phyloP scores from a whole-genome alignment of 2,329 filamentous ascomycete genomes.

The Diaporthe amygdali region DNA sequence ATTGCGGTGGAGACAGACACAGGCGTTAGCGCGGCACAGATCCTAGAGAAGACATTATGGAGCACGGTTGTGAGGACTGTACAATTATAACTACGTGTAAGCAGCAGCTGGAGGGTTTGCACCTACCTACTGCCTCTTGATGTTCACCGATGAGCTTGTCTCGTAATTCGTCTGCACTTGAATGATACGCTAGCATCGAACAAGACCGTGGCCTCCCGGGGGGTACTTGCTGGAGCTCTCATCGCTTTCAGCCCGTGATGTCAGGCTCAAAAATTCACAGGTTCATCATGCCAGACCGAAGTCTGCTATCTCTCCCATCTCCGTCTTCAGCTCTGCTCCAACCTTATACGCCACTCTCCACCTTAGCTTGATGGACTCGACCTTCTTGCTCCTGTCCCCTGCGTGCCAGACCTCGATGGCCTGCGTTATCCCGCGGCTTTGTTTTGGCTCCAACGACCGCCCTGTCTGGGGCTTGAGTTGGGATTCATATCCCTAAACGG shows the following conservation, averaged over 20 bases:
- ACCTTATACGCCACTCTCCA: slow-evolving; percentile 87
- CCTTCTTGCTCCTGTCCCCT: slow-evolving; percentile 70
- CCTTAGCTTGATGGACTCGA: slow-evolving; percentile 82
- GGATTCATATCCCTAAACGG: slow-evolving; percentile 73
- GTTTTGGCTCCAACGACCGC: slow-evolving; percentile 75
- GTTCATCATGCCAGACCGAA: slow-evolving; percentile 69
- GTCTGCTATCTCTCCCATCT: slow-evolving; percentile 84
- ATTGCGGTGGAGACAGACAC: too few species aligned
- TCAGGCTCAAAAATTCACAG: background rate
- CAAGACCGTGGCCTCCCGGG: background rate
- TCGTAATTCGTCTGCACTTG: slow-evolving; percentile 5
- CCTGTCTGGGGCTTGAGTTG: slow-evolving; percentile 86
- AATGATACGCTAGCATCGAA: background rate
- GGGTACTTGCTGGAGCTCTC: background rate
- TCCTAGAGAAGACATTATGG: too few species aligned
- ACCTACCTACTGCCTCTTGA: background rate
- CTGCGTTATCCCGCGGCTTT: slow-evolving; percentile 78
- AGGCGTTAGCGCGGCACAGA: background rate
- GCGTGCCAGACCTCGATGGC: slow-evolving; percentile 77
- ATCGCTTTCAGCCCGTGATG: background rate
- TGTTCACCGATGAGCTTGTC: background rate
- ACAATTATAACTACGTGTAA: slow-evolving; percentile 4
- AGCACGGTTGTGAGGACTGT: background rate
- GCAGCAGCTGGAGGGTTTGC: background rate
- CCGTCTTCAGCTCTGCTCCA: slow-evolving; percentile 69